A percentile compares a stretch with the other conserved stretches of the same genome.
phyloP scores from a whole-genome alignment of 352 stramenopile genomes.

The Phytophthora idaei region DNA sequence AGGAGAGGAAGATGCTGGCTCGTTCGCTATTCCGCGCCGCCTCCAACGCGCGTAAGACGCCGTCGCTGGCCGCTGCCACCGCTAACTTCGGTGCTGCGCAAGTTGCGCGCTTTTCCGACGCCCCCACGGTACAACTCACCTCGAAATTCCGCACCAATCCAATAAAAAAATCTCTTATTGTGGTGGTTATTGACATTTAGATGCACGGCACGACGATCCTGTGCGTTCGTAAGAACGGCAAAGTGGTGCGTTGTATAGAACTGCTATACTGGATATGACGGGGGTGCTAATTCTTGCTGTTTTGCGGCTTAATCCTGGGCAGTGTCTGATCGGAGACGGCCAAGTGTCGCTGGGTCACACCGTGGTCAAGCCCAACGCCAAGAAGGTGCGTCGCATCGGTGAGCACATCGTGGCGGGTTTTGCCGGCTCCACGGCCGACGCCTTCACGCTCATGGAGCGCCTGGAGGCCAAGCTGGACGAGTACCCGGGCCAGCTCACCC shows the following conservation, averaged over 20 bases:
- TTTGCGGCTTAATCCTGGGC: not conserved
- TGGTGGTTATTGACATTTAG: slow-evolving; percentile 27
- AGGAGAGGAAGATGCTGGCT: slow-evolving; percentile 52
- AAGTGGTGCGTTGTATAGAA: slow-evolving; percentile 86
- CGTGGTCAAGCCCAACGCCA: slow-evolving; percentile 98
- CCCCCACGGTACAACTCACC: slow-evolving; percentile 45
- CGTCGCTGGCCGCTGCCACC: slow-evolving; percentile 16
- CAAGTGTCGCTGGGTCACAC: slow-evolving; percentile 96
- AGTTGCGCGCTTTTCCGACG: slow-evolving; percentile 55
- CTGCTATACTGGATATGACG: not conserved
- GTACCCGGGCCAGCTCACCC: slow-evolving; percentile 96
- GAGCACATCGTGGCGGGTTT: slow-evolving; percentile 96
- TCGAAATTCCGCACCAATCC: not conserved
- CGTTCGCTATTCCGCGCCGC: slow-evolving; percentile 64
- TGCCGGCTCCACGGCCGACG: slow-evolving; percentile 97
- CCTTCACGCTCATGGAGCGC: slow-evolving; percentile 98
- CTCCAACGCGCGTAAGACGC: slow-evolving; percentile 23
- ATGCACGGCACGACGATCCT: slow-evolving; percentile 98
- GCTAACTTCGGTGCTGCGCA: slow-evolving; percentile 24
- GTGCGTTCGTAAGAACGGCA: slow-evolving; percentile 97
- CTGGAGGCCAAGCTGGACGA: slow-evolving; percentile 98
- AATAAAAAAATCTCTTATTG: not conserved
- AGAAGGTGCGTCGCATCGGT: slow-evolving; percentile 97
- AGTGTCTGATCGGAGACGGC: slow-evolving; percentile 97
- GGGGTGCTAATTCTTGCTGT: not conserved